phyloP scores from a whole-genome alignment of 805 yeast genomes.

The Phaffomyces thermotolerans region DNA sequence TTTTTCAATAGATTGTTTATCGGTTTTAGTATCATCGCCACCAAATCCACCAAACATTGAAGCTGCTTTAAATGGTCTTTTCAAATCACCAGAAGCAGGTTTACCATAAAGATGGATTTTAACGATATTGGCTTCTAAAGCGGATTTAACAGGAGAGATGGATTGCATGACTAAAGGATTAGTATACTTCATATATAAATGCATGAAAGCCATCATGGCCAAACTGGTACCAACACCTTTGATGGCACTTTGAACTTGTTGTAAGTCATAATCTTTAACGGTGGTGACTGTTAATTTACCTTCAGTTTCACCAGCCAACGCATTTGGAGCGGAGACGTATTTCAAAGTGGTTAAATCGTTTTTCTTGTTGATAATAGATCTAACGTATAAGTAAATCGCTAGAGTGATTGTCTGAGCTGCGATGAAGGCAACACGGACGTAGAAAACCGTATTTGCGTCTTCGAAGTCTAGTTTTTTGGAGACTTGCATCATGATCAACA shows the following conservation, averaged over 20 bases:
- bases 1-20: constrained; percentile 76
- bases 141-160: constrained; percentile 82
- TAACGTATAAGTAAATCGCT: constrained; percentile 58
- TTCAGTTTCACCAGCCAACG: constrained; percentile 71
- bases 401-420: constrained; percentile 60
- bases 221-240: constrained; percentile 81
- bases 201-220: constrained; percentile 99
- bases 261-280: constrained; percentile 88
- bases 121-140: constrained; percentile 83
- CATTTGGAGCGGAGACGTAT: constrained; percentile 78
- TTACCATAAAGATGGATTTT: constrained; percentile 82
- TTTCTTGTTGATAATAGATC: constrained; percentile 54
- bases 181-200: constrained; percentile 92
- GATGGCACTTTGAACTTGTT: constrained; percentile 72
- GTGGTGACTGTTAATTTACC: constrained; percentile 79
- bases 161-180: constrained; percentile 95
- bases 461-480: constrained; percentile 86
- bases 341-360: constrained; percentile 90
- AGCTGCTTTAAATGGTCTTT: constrained; percentile 93
- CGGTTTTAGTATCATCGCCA: constrained; percentile 57
- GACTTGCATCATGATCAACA: constrained; percentile 95
- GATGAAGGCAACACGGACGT: constrained; percentile 67
- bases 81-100: constrained; percentile 81
- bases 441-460: constrained; percentile 63
- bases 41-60: constrained; percentile 61